Base-by-base conservation (phyloP, 345 rosid species). In the Lepidium sativum region DNA sequence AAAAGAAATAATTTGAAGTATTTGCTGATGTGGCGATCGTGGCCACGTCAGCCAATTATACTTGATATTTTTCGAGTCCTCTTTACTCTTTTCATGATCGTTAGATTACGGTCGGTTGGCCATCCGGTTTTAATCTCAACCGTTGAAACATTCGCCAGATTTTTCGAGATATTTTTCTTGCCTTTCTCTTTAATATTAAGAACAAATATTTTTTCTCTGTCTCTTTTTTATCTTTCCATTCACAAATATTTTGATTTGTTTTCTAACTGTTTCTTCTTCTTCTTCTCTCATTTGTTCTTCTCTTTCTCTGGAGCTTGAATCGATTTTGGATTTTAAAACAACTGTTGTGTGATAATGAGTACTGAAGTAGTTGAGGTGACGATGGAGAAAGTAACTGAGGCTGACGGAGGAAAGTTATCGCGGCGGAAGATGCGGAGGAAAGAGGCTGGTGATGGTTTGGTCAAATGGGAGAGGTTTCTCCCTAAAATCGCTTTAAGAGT, bases 381-480 rank as follows among this genome's bases (percentile, higher is more conserved):
- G 44, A 54, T 56, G 23, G 73, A 75, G 64, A 44, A 51, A 63
- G 56, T 58, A 54, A 32, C 18, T 18, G 78, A 55, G 34, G 56
- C 33, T 2, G 49, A 18, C 47, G 65, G 40, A 48, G 71, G 63
- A 20, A 72, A 8, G 82, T 37, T 45, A 78, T 16, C 50, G 55
- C 64, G 70, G 58, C 62, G 67, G 49, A 44, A 29, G 60, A 52
- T 62, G 61, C 39, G 49, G 70, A 55, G 41, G 61, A 73, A 77
- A 41, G 77, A 54, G 5, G 68, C 32, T 29, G 72, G 52, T 8
- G 75, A 72, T 49, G 92, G 82, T 4, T 33, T 77, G 57, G 78
- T 79, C 58, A 82, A 72, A 73, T 81, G 95, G 96, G 95, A 80
- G 76, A 81, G 67, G 63, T 81, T 90, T 68, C 77, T 94, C 40